phyloP scores from a whole-genome alignment of 2,329 filamentous ascomycete genomes.

The Fusarium beomiforme region DNA sequence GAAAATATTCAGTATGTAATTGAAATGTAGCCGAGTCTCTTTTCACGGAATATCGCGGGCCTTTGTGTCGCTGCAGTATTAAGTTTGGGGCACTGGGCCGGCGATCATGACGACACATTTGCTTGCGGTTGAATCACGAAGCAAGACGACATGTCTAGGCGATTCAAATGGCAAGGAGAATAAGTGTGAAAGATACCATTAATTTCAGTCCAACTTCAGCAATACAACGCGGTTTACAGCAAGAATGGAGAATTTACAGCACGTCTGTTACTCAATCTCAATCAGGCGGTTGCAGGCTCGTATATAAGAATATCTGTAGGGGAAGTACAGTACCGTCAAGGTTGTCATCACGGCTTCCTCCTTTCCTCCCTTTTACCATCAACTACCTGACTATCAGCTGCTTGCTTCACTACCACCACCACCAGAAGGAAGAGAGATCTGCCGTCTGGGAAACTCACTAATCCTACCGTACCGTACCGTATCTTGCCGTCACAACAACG shows the following conservation, averaged over 20 bases:
- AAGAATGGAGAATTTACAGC: background rate
- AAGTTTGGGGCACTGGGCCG: conserved; percentile 10
- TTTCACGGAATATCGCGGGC: conserved; percentile 24
- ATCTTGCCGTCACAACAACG: conserved; percentile 29
- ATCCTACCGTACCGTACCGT: background rate
- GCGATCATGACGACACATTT: conserved; percentile 42
- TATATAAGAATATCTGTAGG: conserved; percentile 29
- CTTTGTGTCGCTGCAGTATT: conserved; percentile 9
- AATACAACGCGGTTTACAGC: background rate
- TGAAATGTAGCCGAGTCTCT: conserved; percentile 20
- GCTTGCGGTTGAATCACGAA: conserved; percentile 8
- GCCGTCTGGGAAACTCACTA: background rate
- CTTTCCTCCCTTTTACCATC: background rate
- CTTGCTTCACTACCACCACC: conserved; percentile 15
- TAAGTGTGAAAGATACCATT: background rate
- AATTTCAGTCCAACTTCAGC: background rate
- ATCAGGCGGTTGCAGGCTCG: conserved; percentile 14
- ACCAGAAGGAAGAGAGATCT: background rate
- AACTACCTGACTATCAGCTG: conserved; percentile 36
- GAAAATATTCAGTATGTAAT: conserved; percentile 16
- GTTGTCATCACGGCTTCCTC: background rate
- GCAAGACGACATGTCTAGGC: background rate
- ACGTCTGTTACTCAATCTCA: background rate
- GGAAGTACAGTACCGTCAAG: conserved; percentile 2
- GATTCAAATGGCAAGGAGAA: background rate